These are phyloP conservation scores for Fraxinus velutina DNA, from an alignment of 305 asterid species.

Conservation along the genomic window DNA sequence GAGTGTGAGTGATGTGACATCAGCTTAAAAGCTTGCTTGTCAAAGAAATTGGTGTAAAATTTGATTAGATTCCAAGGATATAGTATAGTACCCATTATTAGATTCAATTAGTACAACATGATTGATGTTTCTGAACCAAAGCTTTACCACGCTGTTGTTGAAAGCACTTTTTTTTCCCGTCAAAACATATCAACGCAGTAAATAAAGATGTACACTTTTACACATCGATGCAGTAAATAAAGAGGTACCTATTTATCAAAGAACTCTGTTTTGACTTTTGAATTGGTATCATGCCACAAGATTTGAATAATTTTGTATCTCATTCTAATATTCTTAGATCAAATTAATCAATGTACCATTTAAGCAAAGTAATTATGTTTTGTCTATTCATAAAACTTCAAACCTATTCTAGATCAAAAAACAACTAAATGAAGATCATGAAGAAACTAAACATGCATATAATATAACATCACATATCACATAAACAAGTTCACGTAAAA, in stretches of 20 bases:
- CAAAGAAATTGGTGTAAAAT: neutral
- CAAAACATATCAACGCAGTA: neutral
- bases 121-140: neutral
- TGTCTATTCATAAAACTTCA: neutral
- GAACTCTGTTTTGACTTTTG: neutral
- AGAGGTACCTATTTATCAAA: neutral
- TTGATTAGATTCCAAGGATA: neutral
- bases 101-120: neutral
- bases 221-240: neutral
- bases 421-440: neutral
- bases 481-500: neutral
- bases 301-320: neutral
- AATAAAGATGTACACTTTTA: neutral
- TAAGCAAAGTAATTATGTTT: neutral
- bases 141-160: neutral
- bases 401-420: neutral
- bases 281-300: neutral
- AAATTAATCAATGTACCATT: neutral
- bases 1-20: neutral
- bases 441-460: neutral
- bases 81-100: neutral
- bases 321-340: neutral
- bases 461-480: neutral
- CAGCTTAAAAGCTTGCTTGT: neutral
- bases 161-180: neutral